Base-by-base conservation (phyloP, 1,284 basidiomycete species). In the Gymnopus androsaceus region DNA sequence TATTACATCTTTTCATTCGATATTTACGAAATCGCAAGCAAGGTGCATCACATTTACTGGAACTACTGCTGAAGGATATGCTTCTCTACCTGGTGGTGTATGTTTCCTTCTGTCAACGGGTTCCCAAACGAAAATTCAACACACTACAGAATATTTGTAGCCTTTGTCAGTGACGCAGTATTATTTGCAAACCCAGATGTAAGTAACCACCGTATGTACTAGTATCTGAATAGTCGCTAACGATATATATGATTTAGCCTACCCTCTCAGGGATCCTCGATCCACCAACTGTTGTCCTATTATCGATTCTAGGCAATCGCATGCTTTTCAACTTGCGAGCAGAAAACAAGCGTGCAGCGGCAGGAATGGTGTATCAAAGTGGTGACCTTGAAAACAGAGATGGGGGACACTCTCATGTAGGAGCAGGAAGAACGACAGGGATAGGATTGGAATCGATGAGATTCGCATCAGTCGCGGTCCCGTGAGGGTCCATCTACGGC, bases 291-390 rank as follows among this genome's bases (percentile, higher is more conserved):
- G 21, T 44, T 4, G 46, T 50, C 27, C 14, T 55, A 14, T 27
- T 55, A 6, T 55, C 54, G 2, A 55, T 55, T n/a, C 19, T 55
- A 21, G 46, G 54, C 14, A 55, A 55, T 41, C 36, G 47, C 4
- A 55, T 55, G 46, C 34, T 55, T n/a, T 30, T 55, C 11, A 55
- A 50, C 25, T 23, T 55, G 12, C 47, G 54, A 14, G 38, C 37
- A 12, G 54, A 55, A 34, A 31, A 17, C 23, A 51, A 37, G 28
- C 36, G 36, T 11, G 49, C 49, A 17, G 28, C 14, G n/a, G 14
- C n/a, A 40, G 38, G 36, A 28, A n/a, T 40, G 34, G 25, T 51
- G 36, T 28, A 50, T 31, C 7, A 31, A 19, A 46, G 33, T 34
- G 33, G 33, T 34, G 33, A 12, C 4, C 33, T n/a, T n/a, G n/a